Base-by-base conservation (phyloP, 805 yeast genomes). In the Pichia membranifaciens region DNA sequence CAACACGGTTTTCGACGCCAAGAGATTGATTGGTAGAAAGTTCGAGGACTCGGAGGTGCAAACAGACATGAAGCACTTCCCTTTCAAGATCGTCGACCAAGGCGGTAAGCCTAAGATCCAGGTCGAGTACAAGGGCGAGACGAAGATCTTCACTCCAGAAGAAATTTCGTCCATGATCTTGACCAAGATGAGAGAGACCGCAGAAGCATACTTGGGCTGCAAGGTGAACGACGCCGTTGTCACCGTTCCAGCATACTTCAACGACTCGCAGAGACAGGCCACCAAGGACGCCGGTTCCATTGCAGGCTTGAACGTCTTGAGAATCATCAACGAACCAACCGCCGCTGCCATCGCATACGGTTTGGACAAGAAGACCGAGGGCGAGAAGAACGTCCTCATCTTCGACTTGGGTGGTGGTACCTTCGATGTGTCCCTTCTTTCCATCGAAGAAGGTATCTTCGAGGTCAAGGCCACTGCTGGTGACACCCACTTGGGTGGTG, bases 101-200 rank as follows among this genome's bases (percentile, higher is more conserved):
- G 83, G 74, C 44, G 95, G 91, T 54, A 90, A 90, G 76, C 97
- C 97, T 58, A 76, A 77, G 60, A 81, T 90, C 59, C 77, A 87
- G 72, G 97, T 90, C 63, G 96, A 90, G 68, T 90, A 76, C 79
- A 87, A 88, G 74, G 96, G 96, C 64, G 97, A 90, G 73, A 79
- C 81, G 62, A 90, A 89, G 74, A 75, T 75, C 10, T 89, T 90
- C 76, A 80, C 96, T 46, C 96, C 97, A 45, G 96, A 89, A 74
- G 96, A 89, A 72, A 81, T 89, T 63, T 87, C 96, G 28, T 85
- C 96, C 16, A 89, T 90, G 96, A 78, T 84, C 33, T 69, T 84
- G 52, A 70, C 74, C 51, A 79, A 81, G 62, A 79, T 84, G 85
- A 82, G 75, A 64, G 73, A 70, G 52, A 72, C 79, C 38, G 89